phyloP scores from a whole-genome alignment of 192 early-diverging fungal genomes.

The Funneliformis geosporum region DNA sequence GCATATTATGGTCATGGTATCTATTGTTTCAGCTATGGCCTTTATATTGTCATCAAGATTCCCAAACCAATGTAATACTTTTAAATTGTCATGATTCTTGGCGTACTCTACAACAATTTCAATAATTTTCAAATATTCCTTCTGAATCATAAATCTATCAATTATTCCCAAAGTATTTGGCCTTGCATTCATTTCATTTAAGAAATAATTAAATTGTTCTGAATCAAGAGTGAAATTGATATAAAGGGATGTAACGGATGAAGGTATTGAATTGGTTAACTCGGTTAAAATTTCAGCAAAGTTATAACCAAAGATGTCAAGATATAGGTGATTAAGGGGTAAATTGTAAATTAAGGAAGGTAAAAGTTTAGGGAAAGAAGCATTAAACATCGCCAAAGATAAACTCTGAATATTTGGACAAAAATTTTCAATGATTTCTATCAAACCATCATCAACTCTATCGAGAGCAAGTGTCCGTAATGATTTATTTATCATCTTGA shows the following conservation, averaged over 20 bases:
- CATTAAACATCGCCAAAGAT: not conserved
- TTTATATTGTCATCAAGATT: not conserved
- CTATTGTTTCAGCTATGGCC: not conserved
- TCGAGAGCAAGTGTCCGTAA: not conserved
- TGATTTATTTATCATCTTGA: not conserved
- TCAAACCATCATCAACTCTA: not conserved
- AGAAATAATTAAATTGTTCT: not conserved
- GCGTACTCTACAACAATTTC: not conserved
- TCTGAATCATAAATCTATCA: not conserved
- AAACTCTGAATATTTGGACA: not conserved
- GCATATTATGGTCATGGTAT: not conserved
- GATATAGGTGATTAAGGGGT: not conserved
- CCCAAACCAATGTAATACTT: not conserved
- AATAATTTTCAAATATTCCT: not conserved
- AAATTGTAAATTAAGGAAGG: not conserved
- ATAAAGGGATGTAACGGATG: not conserved
- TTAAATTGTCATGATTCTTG: not conserved
- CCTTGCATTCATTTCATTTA: not conserved
- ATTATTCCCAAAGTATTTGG: not conserved
- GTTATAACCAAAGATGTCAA: not conserved
- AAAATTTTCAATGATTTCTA: not conserved
- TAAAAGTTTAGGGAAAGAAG: not conserved
- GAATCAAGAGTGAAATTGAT: not conserved
- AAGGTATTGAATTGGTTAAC: not conserved
- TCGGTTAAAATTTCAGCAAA: not conserved